A percentile compares a stretch with the other conserved stretches of the same genome.
phyloP scores from a whole-genome alignment of 139 green algal genomes.

The Coelastrella sp. region DNA sequence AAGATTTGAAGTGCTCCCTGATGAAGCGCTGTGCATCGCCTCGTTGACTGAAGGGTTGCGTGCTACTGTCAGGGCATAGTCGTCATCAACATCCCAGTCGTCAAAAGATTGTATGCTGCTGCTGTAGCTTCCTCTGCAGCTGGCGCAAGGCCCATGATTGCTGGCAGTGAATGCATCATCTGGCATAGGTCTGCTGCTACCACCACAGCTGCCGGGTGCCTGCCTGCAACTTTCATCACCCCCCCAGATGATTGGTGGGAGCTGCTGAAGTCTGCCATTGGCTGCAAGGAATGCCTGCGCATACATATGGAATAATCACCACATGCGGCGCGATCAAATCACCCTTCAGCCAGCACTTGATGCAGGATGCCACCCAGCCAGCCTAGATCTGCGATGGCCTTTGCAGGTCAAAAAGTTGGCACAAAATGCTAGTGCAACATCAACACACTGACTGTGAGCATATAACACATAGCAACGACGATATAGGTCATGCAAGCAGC shows the following conservation, averaged over 20 bases:
- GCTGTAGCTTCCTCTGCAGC: slow-evolving; percentile 8
- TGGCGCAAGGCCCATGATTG: neutral
- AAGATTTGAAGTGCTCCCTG: neutral
- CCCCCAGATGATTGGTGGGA: slow-evolving; percentile 1
- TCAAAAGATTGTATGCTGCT: slow-evolving; percentile 47
- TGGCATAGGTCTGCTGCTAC: neutral
- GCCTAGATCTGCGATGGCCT: too few relatives aligned
- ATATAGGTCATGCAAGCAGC: too few relatives aligned
- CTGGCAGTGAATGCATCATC: neutral
- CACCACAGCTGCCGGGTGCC: neutral
- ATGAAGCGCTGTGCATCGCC: neutral
- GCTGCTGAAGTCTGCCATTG: neutral
- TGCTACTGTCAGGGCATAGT: neutral
- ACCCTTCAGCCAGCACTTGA: too few relatives aligned
- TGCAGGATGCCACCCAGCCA: too few relatives aligned
- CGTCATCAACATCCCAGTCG: slow-evolving; percentile 29
- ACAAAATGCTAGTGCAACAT: too few relatives aligned
- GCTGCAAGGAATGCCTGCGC: slow-evolving; percentile 25
- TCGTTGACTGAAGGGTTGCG: slow-evolving; percentile 1
- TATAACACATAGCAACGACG: too few relatives aligned
- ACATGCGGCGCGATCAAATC: too few relatives aligned
- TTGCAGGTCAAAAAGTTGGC: too few relatives aligned
- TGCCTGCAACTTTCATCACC: neutral
- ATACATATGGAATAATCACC: neutral
- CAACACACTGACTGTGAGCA: too few relatives aligned